Evolutionary conservation across 805 yeast genomes (phyloP), one percentile per base, ranked within the genome.

Genomic region (Kodamaea nitidulidarum): DNA sequence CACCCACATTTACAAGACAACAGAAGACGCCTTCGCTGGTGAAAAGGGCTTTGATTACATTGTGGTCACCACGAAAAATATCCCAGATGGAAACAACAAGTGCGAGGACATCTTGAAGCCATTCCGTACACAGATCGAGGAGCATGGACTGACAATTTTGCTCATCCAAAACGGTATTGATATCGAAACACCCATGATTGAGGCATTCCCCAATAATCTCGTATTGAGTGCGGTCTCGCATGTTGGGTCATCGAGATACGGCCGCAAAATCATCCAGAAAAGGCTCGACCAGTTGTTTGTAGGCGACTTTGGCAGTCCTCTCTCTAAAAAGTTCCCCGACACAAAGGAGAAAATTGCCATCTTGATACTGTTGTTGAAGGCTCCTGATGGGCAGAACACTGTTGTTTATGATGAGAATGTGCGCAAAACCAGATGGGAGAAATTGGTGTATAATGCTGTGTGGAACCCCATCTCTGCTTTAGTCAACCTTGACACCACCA

Each of bases 161-260:
- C 59, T 68, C 33, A 46, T 67, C 9, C 73, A 68, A 45, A 68
- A 68, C 46, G 73, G 73, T 2, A 49, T 66, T 18, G 63, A 55
- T 16, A 63, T 67, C 18, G 72, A 64, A 15, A 36, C 38, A 11
- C 62, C 67, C 1, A 56, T 65, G 52, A 44, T 58, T 21, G 44
- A 48, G 20, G 49, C 49, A 36, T 67, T 47, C 44, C 72, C 73
- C 4, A 27, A 52, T 2, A 58, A 65, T 41, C 35, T 63, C 10
- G 51, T 67, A 2, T 43, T 67, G 30, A 58, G 67, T 44, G 72
- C 67, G 1, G 66, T 67, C 4, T 51, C 64, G 0, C 52, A 56
- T 41, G 60, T 66, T 32, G 65, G 67, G 1, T 63, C 70, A 14
- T 54, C 63, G 26, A 60, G 63, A 45, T 39, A 41, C 35, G 36